These are phyloP conservation scores for Wickerhamiella galacta DNA, from an alignment of 805 yeast species.

Conservation along the genomic window DNA sequence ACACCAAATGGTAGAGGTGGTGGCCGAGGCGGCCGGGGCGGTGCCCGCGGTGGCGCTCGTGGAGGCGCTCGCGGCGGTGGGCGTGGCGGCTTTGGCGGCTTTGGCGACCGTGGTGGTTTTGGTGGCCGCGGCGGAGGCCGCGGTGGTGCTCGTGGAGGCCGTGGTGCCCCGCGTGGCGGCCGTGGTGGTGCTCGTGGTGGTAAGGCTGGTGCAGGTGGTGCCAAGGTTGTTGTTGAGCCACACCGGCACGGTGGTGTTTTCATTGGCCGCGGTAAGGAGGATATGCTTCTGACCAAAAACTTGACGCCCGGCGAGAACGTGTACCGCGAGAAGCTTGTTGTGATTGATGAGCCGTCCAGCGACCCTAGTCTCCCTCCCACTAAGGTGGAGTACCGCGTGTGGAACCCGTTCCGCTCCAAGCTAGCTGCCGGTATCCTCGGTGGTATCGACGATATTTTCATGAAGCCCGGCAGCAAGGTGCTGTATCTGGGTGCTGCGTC, in stretches of 20 bases:
- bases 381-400: constrained; percentile 96
- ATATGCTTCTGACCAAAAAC: constrained; percentile 91
- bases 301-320: constrained; percentile 97
- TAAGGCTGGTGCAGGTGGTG: constrained; percentile 48
- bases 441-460: constrained; percentile 94
- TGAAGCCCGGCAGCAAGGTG: constrained; percentile 96
- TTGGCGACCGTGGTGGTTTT: constrained; percentile 20
- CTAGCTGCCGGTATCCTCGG: constrained; percentile 99
- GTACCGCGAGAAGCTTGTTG: constrained; percentile 93
- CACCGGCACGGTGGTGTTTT: constrained; percentile 96
- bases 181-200: constrained; percentile 32
- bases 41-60: too few relatives aligned
- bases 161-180: constrained; percentile 29
- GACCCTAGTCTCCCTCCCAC: constrained; percentile 55
- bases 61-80: constrained; percentile 33
- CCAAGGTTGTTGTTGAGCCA: constrained; percentile 94
- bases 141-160: constrained; percentile 15
- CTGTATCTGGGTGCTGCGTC: constrained; percentile 98
- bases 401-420: constrained; percentile 99
- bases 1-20: constrained; percentile 39
- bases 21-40: constrained; percentile 38
- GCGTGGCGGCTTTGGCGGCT: constrained; percentile 33
- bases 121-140: constrained; percentile 22
- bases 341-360: constrained; percentile 81
- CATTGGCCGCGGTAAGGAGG: constrained; percentile 99